Base-by-base conservation (phyloP, 306 rosid species). In the Abrus precatorius region DNA sequence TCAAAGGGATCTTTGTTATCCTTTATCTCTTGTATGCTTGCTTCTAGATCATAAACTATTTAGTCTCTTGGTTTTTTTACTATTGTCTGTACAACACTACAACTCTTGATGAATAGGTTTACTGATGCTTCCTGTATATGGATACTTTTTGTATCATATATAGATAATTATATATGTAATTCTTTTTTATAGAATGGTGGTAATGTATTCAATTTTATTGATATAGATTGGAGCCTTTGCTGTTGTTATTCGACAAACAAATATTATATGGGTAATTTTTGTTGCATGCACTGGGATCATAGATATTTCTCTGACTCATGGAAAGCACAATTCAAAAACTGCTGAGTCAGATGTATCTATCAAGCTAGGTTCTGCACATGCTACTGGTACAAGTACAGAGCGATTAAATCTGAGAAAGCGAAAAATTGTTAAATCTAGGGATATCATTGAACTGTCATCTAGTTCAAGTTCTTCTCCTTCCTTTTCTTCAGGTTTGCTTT, bases 221-320 rank as follows among this genome's bases (percentile, higher is more conserved):
- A 74, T 54, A 81, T 83, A 95, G 97, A 78, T 90, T 49, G 97
- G 97, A 73, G 91, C 87, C 78, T 71, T 90, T 75, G 86, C 97
- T 66, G 93, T 95, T 78, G 83, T 88, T 84, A 81, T 95, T 86
- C 90, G 97, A 54, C 99, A 95, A 83, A 93, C 97, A 82, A 95
- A 93, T 89, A 84, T 95, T 79, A 70, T 95, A 71, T 95, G 99
- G 97, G 85, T 91, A 75, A 90, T 91, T 81, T 93, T 93, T 76
- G 96, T 90, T 72, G 90, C 94, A n/a, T 90, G 97, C 84, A 72
- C 86, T 20, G 94, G 83, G 79, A 79, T 95, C 75, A 80, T 95
- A 72, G 82, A 95, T 67, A 82, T 87, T 75, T 84, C 92, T 78
- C 67, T 80, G 49, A 84, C 40, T 68, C 55, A 9, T 52, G 77